A percentile compares a stretch with the other conserved stretches of the same genome.
phyloP scores from a whole-genome alignment of 495 filamentous ascomycete genomes.

The Neurospora sp. region DNA sequence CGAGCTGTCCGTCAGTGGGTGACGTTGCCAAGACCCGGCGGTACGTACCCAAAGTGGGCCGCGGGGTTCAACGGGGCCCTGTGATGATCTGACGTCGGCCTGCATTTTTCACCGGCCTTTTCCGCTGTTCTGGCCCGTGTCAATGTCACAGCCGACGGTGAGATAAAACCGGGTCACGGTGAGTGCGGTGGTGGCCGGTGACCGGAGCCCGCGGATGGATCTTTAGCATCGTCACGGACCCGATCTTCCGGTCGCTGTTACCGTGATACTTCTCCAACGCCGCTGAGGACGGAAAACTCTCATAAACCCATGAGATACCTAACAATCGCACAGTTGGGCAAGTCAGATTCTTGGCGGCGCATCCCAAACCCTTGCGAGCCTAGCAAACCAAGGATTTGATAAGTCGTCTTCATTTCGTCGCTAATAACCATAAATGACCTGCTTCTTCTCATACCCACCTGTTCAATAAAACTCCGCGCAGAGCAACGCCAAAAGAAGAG shows the following conservation, averaged over 20 bases:
- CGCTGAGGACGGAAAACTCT: not conserved
- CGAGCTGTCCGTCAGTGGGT: not conserved
- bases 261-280: not conserved
- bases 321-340: not conserved
- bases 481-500: not conserved
- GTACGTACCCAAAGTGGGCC: not conserved
- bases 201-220: not conserved
- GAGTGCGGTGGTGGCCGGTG: not conserved
- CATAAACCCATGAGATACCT: too few relatives aligned
- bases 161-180: not conserved
- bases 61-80: not conserved
- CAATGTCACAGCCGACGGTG: not conserved
- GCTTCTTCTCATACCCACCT: not conserved
- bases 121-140: not conserved
- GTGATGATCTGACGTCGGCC: not conserved
- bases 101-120: not conserved
- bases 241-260: not conserved
- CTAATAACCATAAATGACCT: not conserved
- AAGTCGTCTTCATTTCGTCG: not conserved
- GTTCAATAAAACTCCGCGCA: not conserved
- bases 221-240: not conserved
- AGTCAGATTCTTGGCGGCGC: not conserved
- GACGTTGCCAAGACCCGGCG: not conserved
- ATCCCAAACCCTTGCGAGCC: not conserved
- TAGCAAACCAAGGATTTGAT: not conserved